Base-by-base conservation (phyloP, 345 rosid genomes). In the Lagerstroemia speciosa region DNA sequence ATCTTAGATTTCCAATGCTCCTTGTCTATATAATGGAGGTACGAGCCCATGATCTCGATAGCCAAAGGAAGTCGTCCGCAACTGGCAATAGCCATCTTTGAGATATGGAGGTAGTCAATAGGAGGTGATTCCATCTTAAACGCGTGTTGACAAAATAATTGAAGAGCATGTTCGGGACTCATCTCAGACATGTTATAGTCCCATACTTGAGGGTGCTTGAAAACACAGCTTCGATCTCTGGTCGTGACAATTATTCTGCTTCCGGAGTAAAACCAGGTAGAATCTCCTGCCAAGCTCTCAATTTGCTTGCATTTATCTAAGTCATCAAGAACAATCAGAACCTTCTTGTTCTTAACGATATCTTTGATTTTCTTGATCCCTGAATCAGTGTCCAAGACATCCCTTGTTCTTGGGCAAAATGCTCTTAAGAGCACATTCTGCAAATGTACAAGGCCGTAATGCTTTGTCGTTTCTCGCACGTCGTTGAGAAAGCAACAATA, bases 1-100 rank as follows among this genome's bases (percentile, higher is more conserved):
- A 67, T 6, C 17, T 67, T n/a, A n/a, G 3, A 38, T 53, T 37
- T 5, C 71, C 71, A 68, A 8, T 0, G 0, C 14, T 19, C 8
- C 12, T 8, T 0, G 17, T 0, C 26, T 52, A n/a, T 0, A 26
- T 0, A 0, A 0, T 0, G 0, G 7, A 57, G 0, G 3, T 52
- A 0, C 6, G 71, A 57, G 33, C 64, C 52, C 53, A 68, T 37
- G n/a, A 68, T 22, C 26, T 1, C 37, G 3, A 68, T 1, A n/a
- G 71, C 32, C 48, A 68, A 55, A 36, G 71, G 71, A 57, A 68
- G 71, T 0, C 64, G 38, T 68, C 64, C 52, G 0, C 0, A 50
- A 4, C 63, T 17, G 10, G 0, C 1, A 11, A 68, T 46, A 9
- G 53, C 53, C 33, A 34, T 0, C 3, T 53, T 36, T 16, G 71